Conservation (phyloP, 768 basidiomycete genomes). For the Suillus placidus region DNA sequence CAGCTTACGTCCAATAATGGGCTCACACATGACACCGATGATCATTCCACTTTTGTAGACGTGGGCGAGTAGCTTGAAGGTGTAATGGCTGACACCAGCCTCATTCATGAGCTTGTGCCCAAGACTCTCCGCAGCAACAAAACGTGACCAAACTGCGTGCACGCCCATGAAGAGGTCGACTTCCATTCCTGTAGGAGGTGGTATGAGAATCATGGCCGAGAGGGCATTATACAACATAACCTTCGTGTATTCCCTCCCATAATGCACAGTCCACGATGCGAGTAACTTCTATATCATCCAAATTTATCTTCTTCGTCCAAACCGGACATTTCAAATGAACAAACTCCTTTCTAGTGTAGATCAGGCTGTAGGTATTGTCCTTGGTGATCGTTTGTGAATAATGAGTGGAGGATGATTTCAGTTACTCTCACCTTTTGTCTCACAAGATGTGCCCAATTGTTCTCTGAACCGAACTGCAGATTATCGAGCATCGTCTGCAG, state of each 20-base stretch:
- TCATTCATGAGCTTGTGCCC: slow-evolving; percentile 36
- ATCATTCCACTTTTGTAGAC: slow-evolving; percentile 31
- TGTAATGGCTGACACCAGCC: slow-evolving; percentile 29
- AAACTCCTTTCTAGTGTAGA: slow-evolving; percentile 28
- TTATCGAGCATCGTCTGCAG: slow-evolving; percentile 37
- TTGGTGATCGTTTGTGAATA: neutral
- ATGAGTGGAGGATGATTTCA: neutral
- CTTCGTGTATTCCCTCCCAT: slow-evolving; percentile 36
- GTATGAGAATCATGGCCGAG: neutral
- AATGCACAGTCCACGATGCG: slow-evolving; percentile 21
- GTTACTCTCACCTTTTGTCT: slow-evolving; percentile 23
- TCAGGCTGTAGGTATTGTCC: slow-evolving; percentile 27
- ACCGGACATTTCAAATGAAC: slow-evolving; percentile 23
- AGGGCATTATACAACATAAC: slow-evolving; percentile 11
- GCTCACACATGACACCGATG: slow-evolving; percentile 35
- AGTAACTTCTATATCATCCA: slow-evolving; percentile 35
- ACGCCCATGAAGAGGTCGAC: slow-evolving; percentile 34
- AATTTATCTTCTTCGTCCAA: slow-evolving; percentile 39
- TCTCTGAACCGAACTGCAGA: slow-evolving; percentile 31
- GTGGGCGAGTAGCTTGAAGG: slow-evolving; percentile 33
- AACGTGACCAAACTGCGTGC: slow-evolving; percentile 27
- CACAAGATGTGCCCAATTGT: slow-evolving; percentile 38
- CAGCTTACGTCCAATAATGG: slow-evolving; percentile 29
- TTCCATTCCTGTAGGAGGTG: slow-evolving; percentile 22
- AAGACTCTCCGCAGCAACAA: slow-evolving; percentile 26